Percentiles rank a stretch among this genome's conserved stretches.
phyloP scores from a whole-genome alignment of 768 basidiomycete species.

The Phanerochaete carnosa region DNA sequence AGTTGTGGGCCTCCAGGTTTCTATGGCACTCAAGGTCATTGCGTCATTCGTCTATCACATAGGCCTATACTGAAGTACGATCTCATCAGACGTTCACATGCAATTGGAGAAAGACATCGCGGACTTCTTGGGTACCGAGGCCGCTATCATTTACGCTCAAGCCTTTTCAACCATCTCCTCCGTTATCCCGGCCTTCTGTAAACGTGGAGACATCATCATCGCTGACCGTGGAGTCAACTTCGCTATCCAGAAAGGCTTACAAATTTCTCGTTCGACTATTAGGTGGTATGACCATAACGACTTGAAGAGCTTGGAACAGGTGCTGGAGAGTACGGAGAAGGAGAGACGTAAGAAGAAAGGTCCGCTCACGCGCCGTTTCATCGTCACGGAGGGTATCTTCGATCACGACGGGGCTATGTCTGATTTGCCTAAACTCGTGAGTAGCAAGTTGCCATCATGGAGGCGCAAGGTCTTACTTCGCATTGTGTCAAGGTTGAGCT shows the following conservation, averaged over 20 bases:
- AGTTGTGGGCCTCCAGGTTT: slow-evolving; percentile 97
- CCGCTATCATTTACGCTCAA: slow-evolving; percentile 91
- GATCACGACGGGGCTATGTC: slow-evolving; percentile 92
- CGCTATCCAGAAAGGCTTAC: slow-evolving; percentile 92
- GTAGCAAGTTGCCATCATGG: too few species aligned
- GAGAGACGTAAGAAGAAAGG: slow-evolving; percentile 81
- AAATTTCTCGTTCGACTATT: slow-evolving; percentile 87
- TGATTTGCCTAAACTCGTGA: slow-evolving; percentile 87
- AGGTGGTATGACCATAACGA: slow-evolving; percentile 98
- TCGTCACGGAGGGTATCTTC: slow-evolving; percentile 96
- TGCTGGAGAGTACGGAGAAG: slow-evolving; percentile 79
- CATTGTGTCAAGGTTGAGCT: slow-evolving; percentile 79
- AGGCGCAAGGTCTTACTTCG: too few species aligned
- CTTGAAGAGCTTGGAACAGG: slow-evolving; percentile 84
- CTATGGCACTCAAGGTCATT: slow-evolving; percentile 87
- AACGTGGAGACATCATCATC: slow-evolving; percentile 97
- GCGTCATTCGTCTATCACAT: slow-evolving; percentile 22
- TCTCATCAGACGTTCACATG: slow-evolving; percentile 78
- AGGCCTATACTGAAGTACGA: background rate
- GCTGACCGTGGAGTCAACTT: slow-evolving; percentile 97
- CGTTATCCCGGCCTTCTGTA: slow-evolving; percentile 96
- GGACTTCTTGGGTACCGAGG: slow-evolving; percentile 85
- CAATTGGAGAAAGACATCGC: slow-evolving; percentile 87
- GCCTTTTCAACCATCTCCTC: slow-evolving; percentile 89
- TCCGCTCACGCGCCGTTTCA: slow-evolving; percentile 87